phyloP scores from a whole-genome alignment of 495 filamentous ascomycete species.

The Aspergillus nidulans region DNA sequence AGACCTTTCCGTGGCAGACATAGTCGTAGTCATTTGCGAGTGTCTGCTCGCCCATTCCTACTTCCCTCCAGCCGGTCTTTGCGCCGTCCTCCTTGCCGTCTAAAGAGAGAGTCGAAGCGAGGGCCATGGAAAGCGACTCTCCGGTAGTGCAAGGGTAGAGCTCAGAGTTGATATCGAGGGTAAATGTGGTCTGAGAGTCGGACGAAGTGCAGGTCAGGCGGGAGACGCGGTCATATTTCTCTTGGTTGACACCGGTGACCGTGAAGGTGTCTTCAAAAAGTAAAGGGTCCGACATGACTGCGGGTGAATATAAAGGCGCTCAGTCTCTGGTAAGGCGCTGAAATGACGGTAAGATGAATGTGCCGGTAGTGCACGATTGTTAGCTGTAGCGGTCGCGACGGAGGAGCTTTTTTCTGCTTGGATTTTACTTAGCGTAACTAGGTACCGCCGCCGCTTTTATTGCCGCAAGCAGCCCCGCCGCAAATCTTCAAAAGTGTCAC shows the following conservation, averaged over 20 bases:
- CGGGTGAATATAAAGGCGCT: neutral
- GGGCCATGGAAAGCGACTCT: slow-evolving; percentile 70
- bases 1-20: slow-evolving; percentile 96
- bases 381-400: neutral
- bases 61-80: slow-evolving; percentile 75
- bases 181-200: slow-evolving; percentile 67
- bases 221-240: slow-evolving; percentile 92
- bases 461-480: slow-evolving; percentile 22
- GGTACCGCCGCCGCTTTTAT: slow-evolving; percentile 28
- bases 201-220: slow-evolving; percentile 69
- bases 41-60: slow-evolving; percentile 64
- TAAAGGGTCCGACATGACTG: slow-evolving; percentile 67
- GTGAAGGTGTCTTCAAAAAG: slow-evolving; percentile 92
- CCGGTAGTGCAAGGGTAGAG: slow-evolving; percentile 72
- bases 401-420: slow-evolving; percentile 48
- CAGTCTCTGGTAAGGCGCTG: neutral
- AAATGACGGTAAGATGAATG: neutral
- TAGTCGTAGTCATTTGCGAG: slow-evolving; percentile 94
- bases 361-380: neutral
- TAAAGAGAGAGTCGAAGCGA: slow-evolving; percentile 78
- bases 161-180: slow-evolving; percentile 90
- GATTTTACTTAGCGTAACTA: slow-evolving; percentile 21
- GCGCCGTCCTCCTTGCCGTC: slow-evolving; percentile 68
- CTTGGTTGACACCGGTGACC: slow-evolving; percentile 66
- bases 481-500: slow-evolving; percentile 13